Percentiles rank a stretch among this genome's conserved stretches.
Evolutionary conservation across 2,329 filamentous ascomycete species (phyloP).

Genomic region (Xylariaceae sp.): DNA sequence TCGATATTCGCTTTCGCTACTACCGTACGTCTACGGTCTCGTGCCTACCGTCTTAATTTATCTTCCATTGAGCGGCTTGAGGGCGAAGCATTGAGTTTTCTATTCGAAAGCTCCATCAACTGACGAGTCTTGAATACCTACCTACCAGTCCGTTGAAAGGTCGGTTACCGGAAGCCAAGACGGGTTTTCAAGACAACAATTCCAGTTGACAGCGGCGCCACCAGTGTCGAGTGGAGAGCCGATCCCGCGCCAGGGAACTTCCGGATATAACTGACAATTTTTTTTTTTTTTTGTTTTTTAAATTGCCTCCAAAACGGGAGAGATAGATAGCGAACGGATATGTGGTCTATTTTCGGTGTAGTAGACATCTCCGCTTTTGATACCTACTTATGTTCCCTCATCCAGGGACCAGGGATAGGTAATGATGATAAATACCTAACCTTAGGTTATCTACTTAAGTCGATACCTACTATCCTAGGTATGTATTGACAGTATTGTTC

Average conservation of each 20-base stretch:
- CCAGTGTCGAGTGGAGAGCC: not conserved
- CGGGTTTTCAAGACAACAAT: constrained; percentile 9
- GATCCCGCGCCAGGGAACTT: not conserved
- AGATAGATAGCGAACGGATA: not conserved
- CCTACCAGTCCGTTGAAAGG: not conserved
- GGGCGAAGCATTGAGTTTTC: not conserved
- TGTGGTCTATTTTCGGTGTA: not conserved
- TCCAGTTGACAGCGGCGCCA: constrained; percentile 6
- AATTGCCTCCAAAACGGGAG: not conserved
- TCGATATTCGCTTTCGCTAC: no score
- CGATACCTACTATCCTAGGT: no score
- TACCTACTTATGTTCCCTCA: no score
- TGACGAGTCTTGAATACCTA: no score
- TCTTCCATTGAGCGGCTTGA: no score
- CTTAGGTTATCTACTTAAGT: no score
- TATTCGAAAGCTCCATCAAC: not conserved
- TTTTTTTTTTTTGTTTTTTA: not conserved
- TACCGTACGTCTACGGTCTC: no score
- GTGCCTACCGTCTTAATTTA: no score
- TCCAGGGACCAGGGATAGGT: no score
- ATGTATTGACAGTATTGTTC: no score
- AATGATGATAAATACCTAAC: no score
- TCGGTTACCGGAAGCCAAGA: constrained; percentile 13
- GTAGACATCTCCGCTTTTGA: no score
- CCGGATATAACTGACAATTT: not conserved